Percentiles rank a stretch among this genome's conserved stretches.
Evolutionary conservation across 441 rosid species (phyloP).

Genomic region (Erysimum pusillum): DNA sequence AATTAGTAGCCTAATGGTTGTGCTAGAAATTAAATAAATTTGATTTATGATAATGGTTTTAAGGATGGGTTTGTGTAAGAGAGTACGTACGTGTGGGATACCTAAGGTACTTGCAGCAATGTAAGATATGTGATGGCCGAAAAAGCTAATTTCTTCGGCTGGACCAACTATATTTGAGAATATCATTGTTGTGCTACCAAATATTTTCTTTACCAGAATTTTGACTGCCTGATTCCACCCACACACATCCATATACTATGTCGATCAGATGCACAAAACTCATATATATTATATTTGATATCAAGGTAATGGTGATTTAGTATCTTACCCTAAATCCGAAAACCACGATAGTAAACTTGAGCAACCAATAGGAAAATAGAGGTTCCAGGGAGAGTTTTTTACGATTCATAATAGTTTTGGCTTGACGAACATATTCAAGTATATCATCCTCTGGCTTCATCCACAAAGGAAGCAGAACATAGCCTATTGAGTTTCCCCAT

Average conservation of each 20-base stretch:
- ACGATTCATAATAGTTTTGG: conserved; percentile 64
- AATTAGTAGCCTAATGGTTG: background rate
- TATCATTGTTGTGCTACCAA: conserved; percentile 58
- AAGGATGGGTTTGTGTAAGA: background rate
- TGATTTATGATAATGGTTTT: background rate
- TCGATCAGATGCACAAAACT: background rate
- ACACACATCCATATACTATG: background rate
- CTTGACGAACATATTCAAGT: conserved; percentile 57
- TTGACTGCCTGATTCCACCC: conserved; percentile 50
- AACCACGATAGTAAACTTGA: conserved; percentile 41
- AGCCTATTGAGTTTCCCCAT: conserved; percentile 83
- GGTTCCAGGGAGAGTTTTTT: conserved; percentile 74
- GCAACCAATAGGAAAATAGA: conserved; percentile 48
- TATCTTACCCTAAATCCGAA: conserved; percentile 62
- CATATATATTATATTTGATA: background rate
- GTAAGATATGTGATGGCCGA: conserved; percentile 66
- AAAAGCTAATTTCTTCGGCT: conserved; percentile 69
- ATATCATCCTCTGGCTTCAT: conserved; percentile 57
- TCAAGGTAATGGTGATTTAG: background rate
- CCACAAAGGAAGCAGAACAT: conserved; percentile 60
- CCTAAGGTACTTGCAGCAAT: conserved; percentile 73
- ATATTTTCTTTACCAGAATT: conserved; percentile 49
- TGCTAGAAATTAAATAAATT: background rate
- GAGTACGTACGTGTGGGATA: conserved; percentile 62
- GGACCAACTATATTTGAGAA: conserved; percentile 79